Percentiles rank a stretch among this genome's conserved stretches.
These are phyloP conservation scores for Paramyrothecium roridum DNA, from an alignment of 2,329 filamentous ascomycete species.

Conservation along the genomic window DNA sequence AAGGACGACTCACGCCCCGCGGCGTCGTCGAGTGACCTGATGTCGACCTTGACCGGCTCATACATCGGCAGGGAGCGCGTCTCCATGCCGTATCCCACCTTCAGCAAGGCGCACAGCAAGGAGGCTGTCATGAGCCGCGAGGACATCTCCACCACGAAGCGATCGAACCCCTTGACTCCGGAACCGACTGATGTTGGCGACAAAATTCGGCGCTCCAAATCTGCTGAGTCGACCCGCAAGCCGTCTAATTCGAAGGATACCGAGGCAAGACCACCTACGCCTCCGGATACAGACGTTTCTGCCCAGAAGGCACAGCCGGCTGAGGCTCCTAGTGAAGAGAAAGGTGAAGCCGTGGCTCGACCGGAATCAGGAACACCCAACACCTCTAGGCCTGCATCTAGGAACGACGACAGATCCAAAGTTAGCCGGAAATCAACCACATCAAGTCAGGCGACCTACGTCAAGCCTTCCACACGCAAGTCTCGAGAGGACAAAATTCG, in stretches of 20 bases:
- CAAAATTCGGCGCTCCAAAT: constrained; percentile 38
- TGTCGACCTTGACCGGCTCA: constrained; percentile 41
- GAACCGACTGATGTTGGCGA: constrained; percentile 67
- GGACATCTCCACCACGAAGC: constrained; percentile 34
- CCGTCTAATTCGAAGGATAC: constrained; percentile 19
- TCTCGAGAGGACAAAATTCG: constrained; percentile 31
- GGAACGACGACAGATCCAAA: constrained; percentile 47
- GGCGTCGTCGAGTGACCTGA: constrained; percentile 45
- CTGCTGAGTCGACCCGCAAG: constrained; percentile 37
- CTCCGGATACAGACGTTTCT: constrained; percentile 61
- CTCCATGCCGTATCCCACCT: constrained; percentile 71
- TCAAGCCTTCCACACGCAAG: constrained; percentile 33
- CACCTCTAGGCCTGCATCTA: constrained; percentile 40
- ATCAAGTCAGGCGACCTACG: constrained; percentile 57
- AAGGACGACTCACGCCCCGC: constrained; percentile 26
- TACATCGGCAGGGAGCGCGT: constrained; percentile 40
- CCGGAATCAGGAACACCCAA: constrained; percentile 43
- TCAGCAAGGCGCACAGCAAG: constrained; percentile 90
- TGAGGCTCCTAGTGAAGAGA: constrained; percentile 19
- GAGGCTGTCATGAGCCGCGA: constrained; percentile 70
- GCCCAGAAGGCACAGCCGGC: constrained; percentile 36
- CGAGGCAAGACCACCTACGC: constrained; percentile 54
- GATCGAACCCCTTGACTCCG: constrained; percentile 57
- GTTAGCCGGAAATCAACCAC: constrained; percentile 51
- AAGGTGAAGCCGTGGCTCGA: constrained; percentile 16